Percentiles rank a stretch among this genome's conserved stretches.
Conservation (phyloP, 345 rosid genomes). For the Eucalyptus globulus region DNA sequence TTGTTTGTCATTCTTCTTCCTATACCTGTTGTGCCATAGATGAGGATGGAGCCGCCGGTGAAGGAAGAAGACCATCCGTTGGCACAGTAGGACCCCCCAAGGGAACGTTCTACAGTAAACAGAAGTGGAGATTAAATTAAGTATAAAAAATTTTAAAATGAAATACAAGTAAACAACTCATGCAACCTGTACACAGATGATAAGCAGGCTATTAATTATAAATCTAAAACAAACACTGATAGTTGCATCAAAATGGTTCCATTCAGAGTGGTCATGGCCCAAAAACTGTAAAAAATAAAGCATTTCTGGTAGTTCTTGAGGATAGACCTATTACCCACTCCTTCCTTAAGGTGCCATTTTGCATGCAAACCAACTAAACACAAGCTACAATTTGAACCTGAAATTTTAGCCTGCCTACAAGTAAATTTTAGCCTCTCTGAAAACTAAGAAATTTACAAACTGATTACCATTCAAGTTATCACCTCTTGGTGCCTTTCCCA, state of each 20-base stretch:
- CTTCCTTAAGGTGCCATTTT: not conserved
- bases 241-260: not conserved
- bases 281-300: not conserved
- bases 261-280: not conserved
- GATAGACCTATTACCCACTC: not conserved
- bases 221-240: not conserved
- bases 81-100: constrained; percentile 46
- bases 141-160: not conserved
- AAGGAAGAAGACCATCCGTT: constrained; percentile 45
- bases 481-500: not conserved
- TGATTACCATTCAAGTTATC: not conserved
- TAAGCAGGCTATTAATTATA: not conserved
- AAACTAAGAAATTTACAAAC: not conserved
- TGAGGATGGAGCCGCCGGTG: constrained; percentile 25
- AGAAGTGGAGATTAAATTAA: not conserved
- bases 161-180: not conserved
- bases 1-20: not conserved
- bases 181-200: not conserved
- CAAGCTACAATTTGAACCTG: not conserved
- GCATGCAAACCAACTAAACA: not conserved
- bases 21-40: constrained; percentile 40
- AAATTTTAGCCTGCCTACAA: not conserved
- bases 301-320: not conserved
- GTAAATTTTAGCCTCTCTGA: not conserved
- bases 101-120: not conserved